phyloP scores from a whole-genome alignment of 257 asterid species.

The Nicotiana tomentosiformis region DNA sequence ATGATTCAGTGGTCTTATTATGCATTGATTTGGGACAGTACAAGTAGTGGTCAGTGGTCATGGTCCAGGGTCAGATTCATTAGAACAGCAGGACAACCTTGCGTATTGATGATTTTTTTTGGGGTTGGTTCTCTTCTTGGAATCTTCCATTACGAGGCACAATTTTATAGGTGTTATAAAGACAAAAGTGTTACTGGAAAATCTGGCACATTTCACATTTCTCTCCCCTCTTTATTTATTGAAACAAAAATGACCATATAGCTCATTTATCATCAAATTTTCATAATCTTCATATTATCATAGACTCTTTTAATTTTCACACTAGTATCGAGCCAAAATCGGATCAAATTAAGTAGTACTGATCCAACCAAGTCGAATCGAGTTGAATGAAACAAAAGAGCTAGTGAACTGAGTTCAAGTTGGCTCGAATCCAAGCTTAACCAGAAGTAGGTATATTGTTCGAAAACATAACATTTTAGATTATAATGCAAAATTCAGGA shows the following conservation, averaged over 20 bases:
- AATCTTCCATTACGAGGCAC: constrained; percentile 21
- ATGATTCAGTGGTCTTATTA: neutral
- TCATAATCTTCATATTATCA: neutral
- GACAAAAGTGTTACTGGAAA: neutral
- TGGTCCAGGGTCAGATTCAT: neutral
- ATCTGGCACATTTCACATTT: neutral
- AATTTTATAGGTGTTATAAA: constrained; percentile 6
- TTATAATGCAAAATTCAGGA: neutral
- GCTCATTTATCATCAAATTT: neutral
- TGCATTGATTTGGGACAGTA: constrained; percentile 3
- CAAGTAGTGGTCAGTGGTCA: neutral
- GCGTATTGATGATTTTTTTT: neutral
- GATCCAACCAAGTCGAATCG: neutral
- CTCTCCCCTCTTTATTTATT: neutral
- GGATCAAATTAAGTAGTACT: neutral
- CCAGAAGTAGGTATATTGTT: neutral
- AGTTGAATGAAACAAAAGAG: neutral
- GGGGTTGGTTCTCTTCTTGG: neutral
- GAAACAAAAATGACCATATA: neutral
- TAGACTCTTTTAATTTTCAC: neutral
- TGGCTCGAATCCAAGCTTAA: neutral
- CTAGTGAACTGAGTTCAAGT: neutral
- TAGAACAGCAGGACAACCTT: constrained; percentile 7
- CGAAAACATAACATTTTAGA: neutral
- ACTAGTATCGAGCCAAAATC: neutral